A percentile compares a stretch with the other conserved stretches of the same genome.
phyloP scores from a whole-genome alignment of 129 eudicot genomes.

The Escallonia herrerae region DNA sequence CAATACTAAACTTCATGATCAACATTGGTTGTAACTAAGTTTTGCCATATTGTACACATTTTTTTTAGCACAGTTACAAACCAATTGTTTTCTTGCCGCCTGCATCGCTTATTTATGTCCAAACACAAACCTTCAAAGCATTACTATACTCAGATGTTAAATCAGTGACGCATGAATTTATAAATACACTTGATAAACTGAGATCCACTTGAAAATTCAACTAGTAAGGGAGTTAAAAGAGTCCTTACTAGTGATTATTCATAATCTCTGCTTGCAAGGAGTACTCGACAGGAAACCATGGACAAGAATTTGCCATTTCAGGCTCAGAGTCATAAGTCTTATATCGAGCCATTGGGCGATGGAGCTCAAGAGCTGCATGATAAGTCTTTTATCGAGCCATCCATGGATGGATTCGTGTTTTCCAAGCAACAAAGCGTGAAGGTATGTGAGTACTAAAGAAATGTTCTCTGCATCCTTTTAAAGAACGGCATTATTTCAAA shows the following conservation, averaged over 20 bases:
- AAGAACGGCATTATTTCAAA: not conserved
- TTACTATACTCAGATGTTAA: too few relatives aligned
- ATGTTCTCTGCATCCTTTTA: not conserved
- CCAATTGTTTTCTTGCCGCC: not conserved
- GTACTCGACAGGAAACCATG: too few relatives aligned
- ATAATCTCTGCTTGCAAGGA: too few relatives aligned
- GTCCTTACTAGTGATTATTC: not conserved
- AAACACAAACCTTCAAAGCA: not conserved
- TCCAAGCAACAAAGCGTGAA: slow-evolving; percentile 13
- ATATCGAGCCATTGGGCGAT: not conserved
- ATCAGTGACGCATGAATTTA: too few relatives aligned
- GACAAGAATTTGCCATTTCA: too few relatives aligned
- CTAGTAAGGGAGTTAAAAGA: not conserved
- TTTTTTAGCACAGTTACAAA: too few relatives aligned
- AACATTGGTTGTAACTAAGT: not conserved
- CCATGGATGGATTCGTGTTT: slow-evolving; percentile 12
- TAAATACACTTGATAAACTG: not conserved
- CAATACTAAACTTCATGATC: not conserved
- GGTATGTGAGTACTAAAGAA: not conserved
- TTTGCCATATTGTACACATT: not conserved
- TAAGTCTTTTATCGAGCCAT: slow-evolving; percentile 32
- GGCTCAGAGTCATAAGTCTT: not conserved
- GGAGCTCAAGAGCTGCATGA: not conserved
- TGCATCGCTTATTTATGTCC: not conserved
- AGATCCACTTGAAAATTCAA: not conserved